phyloP scores from a whole-genome alignment of 2,329 filamentous ascomycete genomes.

The Ophiostoma sp. region DNA sequence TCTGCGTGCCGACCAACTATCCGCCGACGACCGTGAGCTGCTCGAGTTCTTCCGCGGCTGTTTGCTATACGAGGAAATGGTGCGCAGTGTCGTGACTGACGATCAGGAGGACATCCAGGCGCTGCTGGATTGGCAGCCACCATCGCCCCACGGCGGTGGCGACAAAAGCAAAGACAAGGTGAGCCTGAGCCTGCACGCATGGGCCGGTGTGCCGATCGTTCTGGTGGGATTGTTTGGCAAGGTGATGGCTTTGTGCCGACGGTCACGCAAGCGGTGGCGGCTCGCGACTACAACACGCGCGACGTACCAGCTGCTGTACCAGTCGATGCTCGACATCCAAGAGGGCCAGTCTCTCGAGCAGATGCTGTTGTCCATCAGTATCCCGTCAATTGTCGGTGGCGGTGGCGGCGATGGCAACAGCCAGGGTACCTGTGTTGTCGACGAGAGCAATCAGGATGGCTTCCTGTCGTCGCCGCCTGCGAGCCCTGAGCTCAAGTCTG shows the following conservation, averaged over 20 bases:
- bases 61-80: constrained; percentile 38
- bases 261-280: constrained; percentile 31
- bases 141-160: neutral
- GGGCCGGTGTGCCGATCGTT: constrained; percentile 37
- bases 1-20: constrained; percentile 17
- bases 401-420: neutral
- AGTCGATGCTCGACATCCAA: constrained; percentile 32
- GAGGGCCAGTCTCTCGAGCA: constrained; percentile 36
- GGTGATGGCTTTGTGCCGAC: constrained; percentile 36
- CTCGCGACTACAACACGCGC: constrained; percentile 24
- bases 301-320: constrained; percentile 28
- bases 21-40: constrained; percentile 30
- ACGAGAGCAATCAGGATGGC: neutral
- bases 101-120: constrained; percentile 30
- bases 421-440: neutral
- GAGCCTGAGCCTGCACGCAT: constrained; percentile 32
- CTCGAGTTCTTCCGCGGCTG: constrained; percentile 38
- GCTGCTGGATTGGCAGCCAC: constrained; percentile 20
- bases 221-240: constrained; percentile 34
- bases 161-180: constrained; percentile 7
- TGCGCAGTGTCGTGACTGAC: constrained; percentile 37
- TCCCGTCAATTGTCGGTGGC: constrained; percentile 1
- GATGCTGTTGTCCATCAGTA: constrained; percentile 33
- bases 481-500: constrained; percentile 28
- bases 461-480: constrained; percentile 8